These are phyloP conservation scores for Amanita rimosa DNA, from an alignment of 768 basidiomycete species.

Conservation along the genomic window DNA sequence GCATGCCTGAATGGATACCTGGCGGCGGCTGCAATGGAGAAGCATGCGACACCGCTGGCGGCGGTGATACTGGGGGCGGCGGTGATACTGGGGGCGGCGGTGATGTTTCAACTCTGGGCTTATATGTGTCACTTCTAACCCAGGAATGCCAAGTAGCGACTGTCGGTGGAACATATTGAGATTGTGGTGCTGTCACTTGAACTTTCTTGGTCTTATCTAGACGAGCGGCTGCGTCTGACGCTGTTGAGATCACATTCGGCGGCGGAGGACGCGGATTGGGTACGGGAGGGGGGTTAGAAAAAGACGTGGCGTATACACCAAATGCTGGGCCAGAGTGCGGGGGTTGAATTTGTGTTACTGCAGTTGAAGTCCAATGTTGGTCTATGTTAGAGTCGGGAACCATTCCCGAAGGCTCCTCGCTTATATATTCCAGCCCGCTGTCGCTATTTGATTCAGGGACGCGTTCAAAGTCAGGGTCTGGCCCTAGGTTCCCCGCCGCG, in stretches of 20 bases:
- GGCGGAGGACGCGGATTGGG: background rate
- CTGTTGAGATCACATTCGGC: slow-evolving; percentile 4
- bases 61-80: background rate
- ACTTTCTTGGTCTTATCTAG: background rate
- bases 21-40: background rate
- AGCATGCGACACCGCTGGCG: background rate
- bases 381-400: background rate
- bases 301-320: background rate
- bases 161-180: background rate
- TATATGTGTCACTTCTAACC: background rate
- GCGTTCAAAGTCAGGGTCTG: background rate
- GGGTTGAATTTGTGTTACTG: background rate
- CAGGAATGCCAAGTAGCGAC: slow-evolving; percentile 3
- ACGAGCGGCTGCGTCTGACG: slow-evolving; percentile 4
- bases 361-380: background rate
- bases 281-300: background rate
- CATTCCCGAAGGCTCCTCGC: slow-evolving; percentile 1
- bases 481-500: background rate
- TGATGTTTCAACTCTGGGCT: background rate
- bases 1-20: background rate
- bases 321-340: background rate
- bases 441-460: background rate
- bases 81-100: background rate
- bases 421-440: slow-evolving; percentile 4
- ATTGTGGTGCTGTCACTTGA: background rate